A percentile compares a stretch with the other conserved stretches of the same genome.
Conservation (phyloP, 139 green algal genomes). For the Zygnema circumcarinatum region DNA sequence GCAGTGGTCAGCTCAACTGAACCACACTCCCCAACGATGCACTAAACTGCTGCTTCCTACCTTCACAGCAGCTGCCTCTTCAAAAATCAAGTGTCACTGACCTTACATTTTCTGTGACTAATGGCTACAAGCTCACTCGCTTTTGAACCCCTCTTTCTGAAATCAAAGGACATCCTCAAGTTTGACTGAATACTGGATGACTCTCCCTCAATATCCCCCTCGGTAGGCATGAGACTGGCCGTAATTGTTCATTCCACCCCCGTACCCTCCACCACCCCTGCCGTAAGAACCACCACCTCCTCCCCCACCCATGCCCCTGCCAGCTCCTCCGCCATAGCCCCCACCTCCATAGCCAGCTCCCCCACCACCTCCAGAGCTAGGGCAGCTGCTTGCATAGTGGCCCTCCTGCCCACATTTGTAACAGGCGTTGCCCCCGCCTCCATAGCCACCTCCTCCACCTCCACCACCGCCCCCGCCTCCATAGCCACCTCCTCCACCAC, state of each 20-base stretch:
- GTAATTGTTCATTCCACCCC: background rate
- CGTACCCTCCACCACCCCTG: slow-evolving; percentile 22
- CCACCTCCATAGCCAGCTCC: slow-evolving; percentile 53
- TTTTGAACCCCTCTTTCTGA: too few species aligned
- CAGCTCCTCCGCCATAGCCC: slow-evolving; percentile 40
- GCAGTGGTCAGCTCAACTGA: too few species aligned
- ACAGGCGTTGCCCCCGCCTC: slow-evolving; percentile 29
- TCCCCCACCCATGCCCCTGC: slow-evolving; percentile 23
- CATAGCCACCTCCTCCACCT: slow-evolving; percentile 20
- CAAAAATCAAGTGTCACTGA: too few species aligned
- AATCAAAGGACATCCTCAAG: too few species aligned
- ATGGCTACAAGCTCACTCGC: too few species aligned
- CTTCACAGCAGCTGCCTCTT: too few species aligned
- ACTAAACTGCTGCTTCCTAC: too few species aligned
- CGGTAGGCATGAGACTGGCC: too few species aligned
- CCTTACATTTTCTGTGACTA: too few species aligned
- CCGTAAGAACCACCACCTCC: slow-evolving; percentile 23
- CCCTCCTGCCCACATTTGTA: slow-evolving; percentile 38
- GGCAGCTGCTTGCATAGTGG: slow-evolving; percentile 1
- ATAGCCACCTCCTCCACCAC: slow-evolving; percentile 42
- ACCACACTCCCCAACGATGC: too few species aligned
- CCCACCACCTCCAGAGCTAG: slow-evolving; percentile 47
- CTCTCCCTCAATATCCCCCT: too few species aligned
- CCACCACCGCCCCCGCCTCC: slow-evolving; percentile 48
- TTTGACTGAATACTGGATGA: too few species aligned